phyloP scores from a whole-genome alignment of 768 basidiomycete species.

The Myochromella boudieri region DNA sequence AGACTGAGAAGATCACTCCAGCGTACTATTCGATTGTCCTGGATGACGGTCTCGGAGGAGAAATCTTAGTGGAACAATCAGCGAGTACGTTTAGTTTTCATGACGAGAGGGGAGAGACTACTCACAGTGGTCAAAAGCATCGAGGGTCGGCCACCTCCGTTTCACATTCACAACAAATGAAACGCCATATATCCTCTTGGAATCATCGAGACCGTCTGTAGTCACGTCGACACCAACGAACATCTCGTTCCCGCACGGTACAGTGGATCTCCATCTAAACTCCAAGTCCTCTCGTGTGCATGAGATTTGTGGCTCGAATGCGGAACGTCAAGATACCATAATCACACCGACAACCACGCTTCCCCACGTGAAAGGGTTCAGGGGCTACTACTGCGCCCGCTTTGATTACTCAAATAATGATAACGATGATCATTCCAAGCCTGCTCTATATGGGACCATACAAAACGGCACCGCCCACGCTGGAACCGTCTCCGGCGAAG shows the following conservation, averaged over 20 bases:
- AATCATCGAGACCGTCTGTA: constrained; percentile 63
- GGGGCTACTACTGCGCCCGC: constrained; percentile 60
- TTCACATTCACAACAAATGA: constrained; percentile 53
- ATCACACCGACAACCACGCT: constrained; percentile 54
- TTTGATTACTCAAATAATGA: constrained; percentile 38
- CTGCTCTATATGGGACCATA: constrained; percentile 44
- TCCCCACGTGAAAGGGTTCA: constrained; percentile 38
- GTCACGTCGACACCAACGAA: constrained; percentile 51
- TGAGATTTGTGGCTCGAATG: constrained; percentile 64
- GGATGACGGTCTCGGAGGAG: constrained; percentile 25
- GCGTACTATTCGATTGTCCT: neutral
- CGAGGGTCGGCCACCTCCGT: constrained; percentile 71
- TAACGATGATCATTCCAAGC: constrained; percentile 4
- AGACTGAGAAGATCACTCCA: neutral
- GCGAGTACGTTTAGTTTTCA: constrained; percentile 46
- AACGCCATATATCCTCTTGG: constrained; percentile 61
- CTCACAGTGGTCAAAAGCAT: constrained; percentile 45
- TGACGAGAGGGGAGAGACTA: neutral
- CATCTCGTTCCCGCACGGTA: constrained; percentile 54
- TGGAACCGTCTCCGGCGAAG: constrained; percentile 31
- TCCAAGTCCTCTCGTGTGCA: constrained; percentile 26
- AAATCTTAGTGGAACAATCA: constrained; percentile 56
- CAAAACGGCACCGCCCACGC: constrained; percentile 39
- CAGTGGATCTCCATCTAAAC: constrained; percentile 35
- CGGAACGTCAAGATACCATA: constrained; percentile 72